Evolutionary conservation across 78 protist species (phyloP), one percentile per base, ranked within the genome.

Genomic region (Dictyostelium citrinum): DNA sequence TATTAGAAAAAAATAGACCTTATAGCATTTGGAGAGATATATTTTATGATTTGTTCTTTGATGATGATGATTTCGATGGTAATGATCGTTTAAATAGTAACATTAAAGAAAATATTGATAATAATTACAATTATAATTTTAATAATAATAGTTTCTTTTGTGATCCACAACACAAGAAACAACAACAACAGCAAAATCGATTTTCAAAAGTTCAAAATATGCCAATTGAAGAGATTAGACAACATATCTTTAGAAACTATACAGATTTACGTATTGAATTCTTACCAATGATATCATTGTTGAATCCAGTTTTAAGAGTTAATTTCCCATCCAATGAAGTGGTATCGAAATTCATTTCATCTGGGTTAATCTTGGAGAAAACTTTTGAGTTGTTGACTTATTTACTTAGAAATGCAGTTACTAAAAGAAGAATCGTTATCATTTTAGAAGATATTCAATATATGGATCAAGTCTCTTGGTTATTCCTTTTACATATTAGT

Each of bases 261-360:
- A 84, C 91, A 1, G 91, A 84, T 41, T 46, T 46, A 20, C 70
- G 91, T 37, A 58, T 61, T 9, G 91, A 84, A 74, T 16, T 84
- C 6, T 61, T 74, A n/a, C 91, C 91, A 6, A 31, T 84, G 33
- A 70, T 84, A 5, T 84, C 91, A 24, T 41, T 84, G 5, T 43
- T 84, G 16, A 84, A 84, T 55, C 91, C 91, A 55, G 91, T 84
- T 3, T 27, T 84, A 5, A 78, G 91, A 43, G 61, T 84, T 33
- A 82, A 84, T 27, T 84, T 84, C 35, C 91, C 91, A n/a, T 33
- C 83, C 3, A 84, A 84, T 39, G 91, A 84, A 75, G 45, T 84
- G 0, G 78, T 74, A 7, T n/a, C 27, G 3, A 33, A 58, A 39
- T 74, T 67, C 16, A 45, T 76, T n/a, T 24, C 91, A 4, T 29